Base-by-base conservation (phyloP, 352 stramenopile genomes). In the Globisporangium abappressorium region DNA sequence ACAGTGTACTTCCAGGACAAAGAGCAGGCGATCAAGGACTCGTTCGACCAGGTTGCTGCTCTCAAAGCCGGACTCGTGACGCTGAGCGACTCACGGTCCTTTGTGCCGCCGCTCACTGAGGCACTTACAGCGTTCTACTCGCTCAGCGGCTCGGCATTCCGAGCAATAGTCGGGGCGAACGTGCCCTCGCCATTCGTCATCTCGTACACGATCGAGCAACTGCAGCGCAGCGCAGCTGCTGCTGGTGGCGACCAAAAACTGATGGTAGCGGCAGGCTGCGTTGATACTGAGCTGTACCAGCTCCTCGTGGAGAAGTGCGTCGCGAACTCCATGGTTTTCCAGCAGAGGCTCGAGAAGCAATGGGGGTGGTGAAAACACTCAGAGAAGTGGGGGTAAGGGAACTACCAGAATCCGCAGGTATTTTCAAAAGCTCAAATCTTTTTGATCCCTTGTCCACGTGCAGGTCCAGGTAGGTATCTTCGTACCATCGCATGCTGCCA, bases 101-200 rank as follows among this genome's bases (percentile, higher is more conserved):
- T 51, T 8, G 14, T 67, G 14, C 20, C 36, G 20, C n/a, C 38
- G 18, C 30, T 71, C 41, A 26, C 59, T 1, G 58, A 71, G 30
- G 61, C 58, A 3, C 26, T 71, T 47, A 30, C 59, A 15, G n/a
- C 59, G 49, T 64, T 71, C 53, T 67, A 59, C 46, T 14, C 51
- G 14, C 34, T 57, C 14, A 71, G 59, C 15, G 66, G 53, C 49
- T 56, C 66, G 3, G 53, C 26, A 22, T 64, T 67, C 18, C 66
- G 66, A 14, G n/a, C 28, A 9, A 26, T 18, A 51, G 43, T 55
- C 2, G n/a, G 41, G 7, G 24, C 6, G 15, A 49, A 34, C 14
- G 18, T 41, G 28, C 59, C 66, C 8, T 63, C 59, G 8, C 51
- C 58, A 24, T 71, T 71, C 12, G 59, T 71, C 34, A 67, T 71